A percentile compares a stretch with the other conserved stretches of the same genome.
phyloP scores from a whole-genome alignment of 2,329 filamentous ascomycete species.

The Pseudogymnoascus sp. region DNA sequence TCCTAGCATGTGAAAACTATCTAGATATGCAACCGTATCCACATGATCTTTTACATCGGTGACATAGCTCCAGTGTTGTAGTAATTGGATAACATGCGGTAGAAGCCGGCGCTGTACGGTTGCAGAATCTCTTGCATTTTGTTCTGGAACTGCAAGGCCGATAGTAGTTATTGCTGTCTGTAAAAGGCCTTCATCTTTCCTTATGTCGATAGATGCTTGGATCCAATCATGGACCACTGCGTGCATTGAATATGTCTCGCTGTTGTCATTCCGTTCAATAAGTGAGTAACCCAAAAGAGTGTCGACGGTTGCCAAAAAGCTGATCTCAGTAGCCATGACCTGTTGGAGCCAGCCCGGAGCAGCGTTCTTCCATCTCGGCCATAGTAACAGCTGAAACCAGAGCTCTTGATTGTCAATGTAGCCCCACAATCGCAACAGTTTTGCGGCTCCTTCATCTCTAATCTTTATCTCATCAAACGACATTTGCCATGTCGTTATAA shows the following conservation, averaged over 20 bases:
- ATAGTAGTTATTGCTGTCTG: conserved; percentile 17
- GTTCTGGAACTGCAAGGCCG: conserved; percentile 15
- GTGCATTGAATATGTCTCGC: conserved; percentile 25
- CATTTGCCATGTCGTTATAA: conserved; percentile 34
- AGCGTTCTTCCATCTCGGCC: conserved; percentile 8
- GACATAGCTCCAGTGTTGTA: conserved; percentile 4
- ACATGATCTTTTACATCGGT: not conserved
- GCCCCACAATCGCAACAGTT: conserved; percentile 35
- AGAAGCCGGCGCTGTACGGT: conserved; percentile 19
- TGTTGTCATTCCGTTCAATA: conserved; percentile 22
- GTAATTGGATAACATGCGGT: conserved; percentile 20
- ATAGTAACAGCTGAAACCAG: conserved; percentile 36
- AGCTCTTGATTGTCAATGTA: conserved; percentile 37
- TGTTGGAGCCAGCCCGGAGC: conserved; percentile 20
- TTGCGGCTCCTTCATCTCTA: conserved; percentile 22
- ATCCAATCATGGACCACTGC: conserved; percentile 24
- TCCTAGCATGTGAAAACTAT: conserved; percentile 19
- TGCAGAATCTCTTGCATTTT: conserved; percentile 13
- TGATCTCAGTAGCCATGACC: conserved; percentile 17
- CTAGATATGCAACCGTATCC: conserved; percentile 12
- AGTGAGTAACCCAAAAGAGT: conserved; percentile 25
- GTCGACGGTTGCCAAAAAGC: conserved; percentile 20
- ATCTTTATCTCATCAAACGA: conserved; percentile 32
- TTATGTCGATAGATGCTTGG: conserved; percentile 9
- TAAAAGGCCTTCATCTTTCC: conserved; percentile 13